These are phyloP conservation scores for Hydnum rufescens DNA, from an alignment of 768 basidiomycete genomes.

Conservation along the genomic window DNA sequence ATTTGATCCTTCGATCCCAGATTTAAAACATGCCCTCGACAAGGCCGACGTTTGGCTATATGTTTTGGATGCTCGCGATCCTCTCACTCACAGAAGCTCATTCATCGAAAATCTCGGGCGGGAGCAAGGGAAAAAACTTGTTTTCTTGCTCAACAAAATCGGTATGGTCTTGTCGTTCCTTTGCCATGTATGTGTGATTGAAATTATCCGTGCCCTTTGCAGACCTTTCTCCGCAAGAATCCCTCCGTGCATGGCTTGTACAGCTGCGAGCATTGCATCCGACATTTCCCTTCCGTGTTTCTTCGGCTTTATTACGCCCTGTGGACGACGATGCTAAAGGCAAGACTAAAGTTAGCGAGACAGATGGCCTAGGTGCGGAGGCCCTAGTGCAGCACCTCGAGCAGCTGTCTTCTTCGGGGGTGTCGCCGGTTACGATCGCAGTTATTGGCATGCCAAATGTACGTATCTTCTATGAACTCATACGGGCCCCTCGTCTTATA, in stretches of 20 bases:
- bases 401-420: constrained; percentile 26
- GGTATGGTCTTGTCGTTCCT: constrained; percentile 31
- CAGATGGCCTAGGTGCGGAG: constrained; percentile 45
- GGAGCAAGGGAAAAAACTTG: constrained; percentile 27
- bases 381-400: constrained; percentile 30
- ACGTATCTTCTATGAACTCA: constrained; percentile 14
- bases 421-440: constrained; percentile 42
- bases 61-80: constrained; percentile 74
- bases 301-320: constrained; percentile 41
- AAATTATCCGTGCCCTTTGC: constrained; percentile 5
- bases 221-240: constrained; percentile 71
- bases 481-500: neutral
- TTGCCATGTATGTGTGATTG: neutral
- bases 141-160: constrained; percentile 72
- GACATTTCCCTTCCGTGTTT: constrained; percentile 53
- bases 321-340: constrained; percentile 13
- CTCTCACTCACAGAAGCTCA: constrained; percentile 43
- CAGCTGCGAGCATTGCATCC: constrained; percentile 39
- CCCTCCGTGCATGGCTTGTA: constrained; percentile 45
- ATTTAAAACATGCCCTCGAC: constrained; percentile 46
- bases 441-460: constrained; percentile 76
- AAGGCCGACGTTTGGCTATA: constrained; percentile 61
- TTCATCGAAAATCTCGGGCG: constrained; percentile 37
- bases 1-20: constrained; percentile 41
- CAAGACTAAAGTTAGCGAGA: constrained; percentile 29